A percentile compares a stretch with the other conserved stretches of the same genome.
Evolutionary conservation across 1,139 yeast genomes (phyloP).

Genomic region (Hyphopichia buzzinii): DNA sequence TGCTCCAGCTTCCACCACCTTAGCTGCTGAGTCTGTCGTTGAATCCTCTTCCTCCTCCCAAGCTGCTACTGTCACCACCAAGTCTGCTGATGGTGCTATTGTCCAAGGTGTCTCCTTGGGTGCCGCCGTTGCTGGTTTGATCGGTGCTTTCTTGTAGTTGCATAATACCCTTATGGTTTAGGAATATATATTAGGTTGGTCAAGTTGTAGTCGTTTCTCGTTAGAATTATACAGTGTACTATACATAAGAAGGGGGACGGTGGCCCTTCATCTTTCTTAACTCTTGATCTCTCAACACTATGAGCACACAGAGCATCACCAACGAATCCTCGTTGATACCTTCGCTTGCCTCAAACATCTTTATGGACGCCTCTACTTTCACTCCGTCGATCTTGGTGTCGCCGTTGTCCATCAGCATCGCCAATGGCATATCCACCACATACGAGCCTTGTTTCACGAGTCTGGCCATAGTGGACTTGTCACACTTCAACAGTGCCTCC

Average conservation of each 20-base stretch:
- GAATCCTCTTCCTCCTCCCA: slow-evolving; percentile 9
- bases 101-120: slow-evolving; percentile 44
- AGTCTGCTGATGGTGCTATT: slow-evolving; percentile 23
- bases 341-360: slow-evolving; percentile 23
- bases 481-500: slow-evolving; percentile 14
- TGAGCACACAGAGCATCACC: slow-evolving; percentile 27
- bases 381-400: slow-evolving; percentile 21
- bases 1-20: slow-evolving; percentile 3
- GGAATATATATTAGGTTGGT: not conserved
- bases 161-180: not conserved
- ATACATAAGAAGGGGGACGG: slow-evolving; percentile 20
- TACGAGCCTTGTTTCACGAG: slow-evolving; percentile 11
- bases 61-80: slow-evolving; percentile 11
- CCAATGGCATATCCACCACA: slow-evolving; percentile 30
- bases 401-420: slow-evolving; percentile 29
- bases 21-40: slow-evolving; percentile 8
- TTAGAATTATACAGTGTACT: no score
- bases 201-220: not conserved
- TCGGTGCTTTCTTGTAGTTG: slow-evolving; percentile 44
- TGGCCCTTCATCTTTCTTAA: slow-evolving; percentile 36
- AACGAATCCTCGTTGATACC: slow-evolving; percentile 21
- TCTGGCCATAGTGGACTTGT: slow-evolving; percentile 11
- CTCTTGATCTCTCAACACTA: slow-evolving; percentile 41
- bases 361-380: slow-evolving; percentile 28
- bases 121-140: slow-evolving; percentile 41